A percentile compares a stretch with the other conserved stretches of the same genome.
Conservation (phyloP, 2,329 filamentous ascomycete species). For the Metarhizium anisopliae region DNA sequence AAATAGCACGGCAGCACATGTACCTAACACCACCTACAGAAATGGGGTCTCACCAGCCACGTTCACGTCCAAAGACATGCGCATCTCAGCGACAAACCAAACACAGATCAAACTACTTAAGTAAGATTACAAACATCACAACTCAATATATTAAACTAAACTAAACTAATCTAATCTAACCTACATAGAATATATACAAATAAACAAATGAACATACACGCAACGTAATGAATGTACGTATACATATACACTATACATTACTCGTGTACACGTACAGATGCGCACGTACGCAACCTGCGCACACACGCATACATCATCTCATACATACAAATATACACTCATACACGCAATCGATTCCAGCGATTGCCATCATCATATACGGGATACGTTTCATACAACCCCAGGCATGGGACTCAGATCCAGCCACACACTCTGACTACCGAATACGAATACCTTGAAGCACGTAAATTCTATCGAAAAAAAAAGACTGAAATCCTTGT, state of each 20-base stretch:
- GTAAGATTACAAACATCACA: no score
- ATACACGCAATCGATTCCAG: conserved; percentile 7
- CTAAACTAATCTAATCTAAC: no score
- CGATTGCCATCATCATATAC: conserved; percentile 1
- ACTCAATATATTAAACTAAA: no score
- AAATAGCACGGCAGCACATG: no score
- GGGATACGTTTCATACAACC: neutral
- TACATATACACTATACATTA: neutral
- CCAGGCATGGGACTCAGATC: neutral
- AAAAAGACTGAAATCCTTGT: neutral
- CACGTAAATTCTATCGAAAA: conserved; percentile 1
- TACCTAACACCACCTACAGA: no score
- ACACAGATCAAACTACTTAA: no score
- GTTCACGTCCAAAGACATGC: no score
- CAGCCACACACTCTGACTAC: neutral
- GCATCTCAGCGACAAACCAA: no score
- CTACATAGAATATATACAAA: no score
- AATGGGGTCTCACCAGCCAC: no score
- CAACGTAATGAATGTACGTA: neutral
- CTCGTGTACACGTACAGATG: neutral
- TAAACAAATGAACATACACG: neutral
- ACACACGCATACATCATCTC: neutral
- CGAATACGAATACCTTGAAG: conserved; percentile 5
- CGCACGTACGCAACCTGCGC: neutral
- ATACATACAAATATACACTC: neutral